phyloP scores from a whole-genome alignment of 2,329 filamentous ascomycete genomes.

The Venturia asperata region DNA sequence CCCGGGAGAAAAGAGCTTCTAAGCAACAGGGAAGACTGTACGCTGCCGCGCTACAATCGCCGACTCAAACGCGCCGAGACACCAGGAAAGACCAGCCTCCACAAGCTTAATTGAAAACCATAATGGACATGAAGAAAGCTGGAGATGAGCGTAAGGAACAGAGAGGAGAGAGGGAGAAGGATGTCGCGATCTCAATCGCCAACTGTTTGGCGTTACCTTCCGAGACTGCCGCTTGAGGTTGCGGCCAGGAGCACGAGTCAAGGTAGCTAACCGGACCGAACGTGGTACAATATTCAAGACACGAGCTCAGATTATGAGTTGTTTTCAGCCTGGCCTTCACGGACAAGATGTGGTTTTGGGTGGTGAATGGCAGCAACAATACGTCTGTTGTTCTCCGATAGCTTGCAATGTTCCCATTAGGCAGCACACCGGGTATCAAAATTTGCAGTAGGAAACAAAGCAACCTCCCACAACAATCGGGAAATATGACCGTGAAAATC shows the following conservation, averaged over 20 bases:
- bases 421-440: too few species aligned
- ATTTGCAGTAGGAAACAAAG: too few species aligned
- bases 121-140: neutral
- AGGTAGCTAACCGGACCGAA: neutral
- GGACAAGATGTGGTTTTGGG: too few species aligned
- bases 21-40: neutral
- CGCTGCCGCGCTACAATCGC: neutral
- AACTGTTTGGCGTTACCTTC: neutral
- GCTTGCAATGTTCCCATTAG: too few species aligned
- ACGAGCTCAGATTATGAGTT: too few species aligned
- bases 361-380: too few species aligned
- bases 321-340: too few species aligned
- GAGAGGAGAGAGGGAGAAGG: neutral
- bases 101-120: neutral
- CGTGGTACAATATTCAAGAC: too few species aligned
- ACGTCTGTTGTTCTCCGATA: too few species aligned
- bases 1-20: neutral
- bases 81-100: neutral
- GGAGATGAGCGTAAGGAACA: neutral
- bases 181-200: neutral
- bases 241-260: neutral
- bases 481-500: too few species aligned
- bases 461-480: too few species aligned
- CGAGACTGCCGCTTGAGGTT: conserved; percentile 6
- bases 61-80: neutral